Evolutionary conservation across 352 stramenopile genomes (phyloP).

Genomic region (Elongisporangium senticosum): DNA sequence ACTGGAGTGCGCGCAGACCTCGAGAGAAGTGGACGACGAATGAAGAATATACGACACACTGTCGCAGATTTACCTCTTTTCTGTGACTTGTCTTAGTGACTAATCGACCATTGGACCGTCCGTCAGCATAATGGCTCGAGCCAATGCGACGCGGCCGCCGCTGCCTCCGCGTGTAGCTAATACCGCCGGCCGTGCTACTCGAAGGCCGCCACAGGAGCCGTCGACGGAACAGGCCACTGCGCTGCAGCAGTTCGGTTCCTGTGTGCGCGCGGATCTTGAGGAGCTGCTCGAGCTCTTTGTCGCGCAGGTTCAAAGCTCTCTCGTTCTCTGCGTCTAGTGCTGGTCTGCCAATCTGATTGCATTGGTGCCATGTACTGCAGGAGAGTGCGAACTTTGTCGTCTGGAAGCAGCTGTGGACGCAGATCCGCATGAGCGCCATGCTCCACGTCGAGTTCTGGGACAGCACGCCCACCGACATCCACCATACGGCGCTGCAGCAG

Average conservation of each 20-base stretch:
- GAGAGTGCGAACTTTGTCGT: conserved; percentile 22
- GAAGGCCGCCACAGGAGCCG: not conserved
- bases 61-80: not conserved
- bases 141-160: conserved; percentile 8
- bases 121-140: not conserved
- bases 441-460: conserved; percentile 81
- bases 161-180: conserved; percentile 15
- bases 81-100: not conserved
- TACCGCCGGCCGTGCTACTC: conserved; percentile 12
- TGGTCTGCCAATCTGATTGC: not conserved
- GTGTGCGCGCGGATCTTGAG: conserved; percentile 28
- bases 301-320: conserved; percentile 8
- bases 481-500: conserved; percentile 56
- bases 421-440: conserved; percentile 36
- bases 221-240: conserved; percentile 26
- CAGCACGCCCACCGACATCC: conserved; percentile 43
- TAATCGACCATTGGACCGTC: not conserved
- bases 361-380: conserved; percentile 9
- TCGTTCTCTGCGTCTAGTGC: not conserved
- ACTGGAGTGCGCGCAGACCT: too few species aligned
- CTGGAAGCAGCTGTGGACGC: conserved; percentile 49
- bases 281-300: conserved; percentile 35
- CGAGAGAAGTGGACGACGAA: too few species aligned
- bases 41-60: not conserved
- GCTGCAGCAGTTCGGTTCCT: conserved; percentile 33